Evolutionary conservation across 495 filamentous ascomycete species (phyloP).

Genomic region (Aspergillus kassunensis): DNA sequence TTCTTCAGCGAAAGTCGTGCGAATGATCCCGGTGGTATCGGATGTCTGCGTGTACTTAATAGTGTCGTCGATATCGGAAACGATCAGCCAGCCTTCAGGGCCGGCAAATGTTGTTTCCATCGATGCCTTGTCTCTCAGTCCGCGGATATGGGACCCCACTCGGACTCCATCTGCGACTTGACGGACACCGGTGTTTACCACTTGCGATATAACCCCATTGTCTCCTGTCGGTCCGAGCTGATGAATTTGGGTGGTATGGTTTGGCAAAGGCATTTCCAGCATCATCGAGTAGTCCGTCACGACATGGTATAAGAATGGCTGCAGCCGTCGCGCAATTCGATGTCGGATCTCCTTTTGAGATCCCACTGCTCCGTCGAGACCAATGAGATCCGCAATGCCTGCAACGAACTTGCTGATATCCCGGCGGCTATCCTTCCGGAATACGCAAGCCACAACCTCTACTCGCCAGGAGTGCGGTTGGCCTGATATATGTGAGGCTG

Average conservation of each 20-base stretch:
- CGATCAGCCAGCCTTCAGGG: slow-evolving; percentile 78
- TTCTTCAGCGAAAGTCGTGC: slow-evolving; percentile 75
- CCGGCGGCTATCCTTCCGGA: slow-evolving; percentile 62
- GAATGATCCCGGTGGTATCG: slow-evolving; percentile 71
- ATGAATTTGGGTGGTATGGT: slow-evolving; percentile 36
- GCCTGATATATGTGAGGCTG: slow-evolving; percentile 20
- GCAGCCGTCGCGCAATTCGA: slow-evolving; percentile 64
- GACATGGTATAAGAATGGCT: slow-evolving; percentile 72
- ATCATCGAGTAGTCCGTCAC: slow-evolving; percentile 63
- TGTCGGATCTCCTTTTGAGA: slow-evolving; percentile 52
- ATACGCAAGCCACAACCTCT: slow-evolving; percentile 77
- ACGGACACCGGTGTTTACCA: slow-evolving; percentile 36
- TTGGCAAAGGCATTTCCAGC: slow-evolving; percentile 49
- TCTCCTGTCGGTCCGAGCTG: slow-evolving; percentile 64
- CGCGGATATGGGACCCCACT: slow-evolving; percentile 32
- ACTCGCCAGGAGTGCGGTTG: slow-evolving; percentile 59
- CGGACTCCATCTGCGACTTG: slow-evolving; percentile 28
- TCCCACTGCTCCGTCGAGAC: slow-evolving; percentile 58
- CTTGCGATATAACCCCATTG: slow-evolving; percentile 65
- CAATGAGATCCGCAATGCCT: slow-evolving; percentile 65
- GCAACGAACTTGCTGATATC: slow-evolving; percentile 64
- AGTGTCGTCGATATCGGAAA: slow-evolving; percentile 94
- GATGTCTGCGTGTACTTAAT: slow-evolving; percentile 88
- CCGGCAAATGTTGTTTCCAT: slow-evolving; percentile 70
- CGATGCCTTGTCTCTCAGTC: slow-evolving; percentile 41